A percentile compares a stretch with the other conserved stretches of the same genome.
Conservation (phyloP, 2,329 filamentous ascomycete genomes). For the Monilinia polystroma region DNA sequence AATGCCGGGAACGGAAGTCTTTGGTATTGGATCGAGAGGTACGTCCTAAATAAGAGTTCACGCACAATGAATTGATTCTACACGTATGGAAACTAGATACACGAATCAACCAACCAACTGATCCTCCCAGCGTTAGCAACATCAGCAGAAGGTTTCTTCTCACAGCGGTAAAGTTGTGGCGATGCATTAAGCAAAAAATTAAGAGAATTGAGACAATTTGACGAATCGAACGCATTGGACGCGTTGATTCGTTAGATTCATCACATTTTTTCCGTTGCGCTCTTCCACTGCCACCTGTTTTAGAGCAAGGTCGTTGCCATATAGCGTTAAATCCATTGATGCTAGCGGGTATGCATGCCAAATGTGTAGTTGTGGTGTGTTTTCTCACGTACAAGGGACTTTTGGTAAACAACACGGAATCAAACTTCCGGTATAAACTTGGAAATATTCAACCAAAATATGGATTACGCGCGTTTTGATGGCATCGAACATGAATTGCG, state of each 20-base stretch:
- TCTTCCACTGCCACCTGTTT: conserved; percentile 1
- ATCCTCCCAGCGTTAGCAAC: not conserved
- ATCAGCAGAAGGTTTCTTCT: not conserved
- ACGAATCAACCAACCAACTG: not conserved
- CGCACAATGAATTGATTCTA: not conserved
- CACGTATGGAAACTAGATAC: not conserved
- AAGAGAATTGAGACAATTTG: not conserved
- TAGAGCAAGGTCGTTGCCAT: not conserved
- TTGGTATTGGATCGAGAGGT: not conserved
- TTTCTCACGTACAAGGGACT: not conserved
- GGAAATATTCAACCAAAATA: not conserved
- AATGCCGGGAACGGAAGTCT: not conserved
- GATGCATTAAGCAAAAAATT: not conserved
- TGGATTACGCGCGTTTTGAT: not conserved
- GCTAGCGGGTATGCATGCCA: not conserved
- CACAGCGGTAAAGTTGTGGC: not conserved
- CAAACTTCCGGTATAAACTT: not conserved
- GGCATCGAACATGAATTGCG: not conserved
- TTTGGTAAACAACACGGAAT: not conserved
- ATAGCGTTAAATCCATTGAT: not conserved
- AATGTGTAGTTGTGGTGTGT: not conserved
- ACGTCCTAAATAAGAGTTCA: too few species aligned
- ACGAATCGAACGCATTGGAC: conserved; percentile 13
- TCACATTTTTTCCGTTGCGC: not conserved
- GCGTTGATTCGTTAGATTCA: conserved; percentile 11